These are phyloP conservation scores for Aspergillus novofumigatus DNA, from an alignment of 2,329 filamentous ascomycete genomes.

Conservation along the genomic window DNA sequence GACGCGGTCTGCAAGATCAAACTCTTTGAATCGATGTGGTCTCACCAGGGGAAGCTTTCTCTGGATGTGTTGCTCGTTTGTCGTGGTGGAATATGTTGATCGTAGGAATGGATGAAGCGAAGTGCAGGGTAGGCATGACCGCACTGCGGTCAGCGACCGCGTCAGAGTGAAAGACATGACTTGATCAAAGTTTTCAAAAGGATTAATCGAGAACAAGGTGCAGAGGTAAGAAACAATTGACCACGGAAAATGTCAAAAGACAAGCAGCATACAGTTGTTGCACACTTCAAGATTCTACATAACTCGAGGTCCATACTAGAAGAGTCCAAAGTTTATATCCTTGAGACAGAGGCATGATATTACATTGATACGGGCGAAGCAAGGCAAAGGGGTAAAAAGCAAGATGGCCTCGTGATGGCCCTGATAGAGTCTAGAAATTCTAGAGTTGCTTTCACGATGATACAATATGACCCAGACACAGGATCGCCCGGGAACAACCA, in stretches of 20 bases:
- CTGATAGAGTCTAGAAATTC: slow-evolving; percentile 14
- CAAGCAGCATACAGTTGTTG: not conserved
- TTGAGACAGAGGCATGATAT: not conserved
- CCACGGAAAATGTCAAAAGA: not conserved
- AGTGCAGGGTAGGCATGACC: slow-evolving; percentile 6
- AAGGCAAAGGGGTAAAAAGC: slow-evolving; percentile 13
- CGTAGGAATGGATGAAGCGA: slow-evolving; percentile 7
- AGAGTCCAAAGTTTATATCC: not conserved
- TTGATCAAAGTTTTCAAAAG: not conserved
- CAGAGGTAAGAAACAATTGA: not conserved
- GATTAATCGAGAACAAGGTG: slow-evolving; percentile 3
- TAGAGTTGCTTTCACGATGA: slow-evolving; percentile 24
- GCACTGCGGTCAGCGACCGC: slow-evolving; percentile 13
- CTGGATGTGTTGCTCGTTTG: slow-evolving; percentile 29
- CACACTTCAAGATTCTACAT: not conserved
- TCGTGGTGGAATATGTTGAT: slow-evolving; percentile 18
- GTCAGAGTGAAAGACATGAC: slow-evolving; percentile 15
- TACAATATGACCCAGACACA: slow-evolving; percentile 21
- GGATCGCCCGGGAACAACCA: slow-evolving; percentile 19
- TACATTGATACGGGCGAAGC: not conserved
- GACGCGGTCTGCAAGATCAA: slow-evolving; percentile 40
- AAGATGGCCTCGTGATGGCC: slow-evolving; percentile 22
- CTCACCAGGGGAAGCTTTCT: slow-evolving; percentile 22
- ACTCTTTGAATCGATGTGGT: slow-evolving; percentile 37
- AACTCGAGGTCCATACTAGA: not conserved